phyloP scores from a whole-genome alignment of 306 rosid genomes.

The Pyrus pyrifolia region DNA sequence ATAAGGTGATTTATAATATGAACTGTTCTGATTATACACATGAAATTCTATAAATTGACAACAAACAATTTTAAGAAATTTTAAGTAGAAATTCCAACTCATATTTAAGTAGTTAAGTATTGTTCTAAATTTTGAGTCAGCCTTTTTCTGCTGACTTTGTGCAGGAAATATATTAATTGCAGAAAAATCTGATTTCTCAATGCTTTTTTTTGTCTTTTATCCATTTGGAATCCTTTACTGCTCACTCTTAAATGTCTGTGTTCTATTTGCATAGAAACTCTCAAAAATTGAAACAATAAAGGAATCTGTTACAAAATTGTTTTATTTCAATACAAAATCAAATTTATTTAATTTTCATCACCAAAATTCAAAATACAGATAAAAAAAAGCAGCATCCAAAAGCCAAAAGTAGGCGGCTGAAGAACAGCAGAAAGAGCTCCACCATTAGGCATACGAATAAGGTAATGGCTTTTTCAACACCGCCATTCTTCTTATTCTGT shows the following conservation, averaged over 20 bases:
- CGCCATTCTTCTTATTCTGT: not conserved
- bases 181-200: not conserved
- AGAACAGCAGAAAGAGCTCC: not conserved
- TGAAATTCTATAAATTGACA: too few relatives aligned
- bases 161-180: not conserved
- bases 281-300: not conserved
- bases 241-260: not conserved
- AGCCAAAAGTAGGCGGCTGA: not conserved
- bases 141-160: too few relatives aligned
- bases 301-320: not conserved
- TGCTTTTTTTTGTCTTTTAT: not conserved
- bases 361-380: not conserved
- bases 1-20: too few relatives aligned
- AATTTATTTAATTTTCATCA: too few relatives aligned
- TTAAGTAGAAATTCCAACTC: too few relatives aligned
- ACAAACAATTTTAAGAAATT: too few relatives aligned
- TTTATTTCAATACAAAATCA: not conserved
- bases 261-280: not conserved
- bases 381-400: too few relatives aligned
- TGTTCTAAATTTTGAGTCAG: too few relatives aligned
- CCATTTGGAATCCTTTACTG: not conserved
- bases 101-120: too few relatives aligned
- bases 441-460: not conserved
- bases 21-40: too few relatives aligned
- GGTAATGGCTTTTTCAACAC: not conserved